Conservation (phyloP, 202 grass and related monocot genomes). For the Elaeis oleifera region DNA sequence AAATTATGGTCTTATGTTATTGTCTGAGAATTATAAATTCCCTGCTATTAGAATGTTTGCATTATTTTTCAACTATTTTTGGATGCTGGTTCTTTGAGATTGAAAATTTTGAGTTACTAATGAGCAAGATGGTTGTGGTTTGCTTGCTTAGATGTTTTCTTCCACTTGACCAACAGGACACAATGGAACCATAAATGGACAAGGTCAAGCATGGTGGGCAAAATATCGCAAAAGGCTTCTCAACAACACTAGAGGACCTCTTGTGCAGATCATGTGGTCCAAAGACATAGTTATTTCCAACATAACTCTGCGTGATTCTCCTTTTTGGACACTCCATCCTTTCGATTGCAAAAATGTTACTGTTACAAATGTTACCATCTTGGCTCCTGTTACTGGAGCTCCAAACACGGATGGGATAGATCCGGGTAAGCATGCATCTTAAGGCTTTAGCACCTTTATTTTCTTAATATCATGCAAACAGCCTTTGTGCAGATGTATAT, state of each 20-base stretch:
- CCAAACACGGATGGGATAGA: constrained; percentile 97
- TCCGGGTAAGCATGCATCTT: constrained; percentile 57
- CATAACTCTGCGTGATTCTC: constrained; percentile 71
- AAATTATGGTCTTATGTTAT: too few species aligned
- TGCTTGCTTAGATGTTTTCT: neutral
- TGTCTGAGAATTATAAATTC: too few species aligned
- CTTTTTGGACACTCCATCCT: constrained; percentile 92
- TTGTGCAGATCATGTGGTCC: constrained; percentile 92
- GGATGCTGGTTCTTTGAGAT: too few species aligned
- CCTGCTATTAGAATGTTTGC: too few species aligned
- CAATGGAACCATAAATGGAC: constrained; percentile 93
- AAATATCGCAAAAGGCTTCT: constrained; percentile 75
- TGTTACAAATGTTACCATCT: constrained; percentile 74
- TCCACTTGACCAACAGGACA: constrained; percentile 47
- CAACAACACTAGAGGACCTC: constrained; percentile 84
- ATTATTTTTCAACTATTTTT: too few species aligned
- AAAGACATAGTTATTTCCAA: constrained; percentile 84
- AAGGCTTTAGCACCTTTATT: constrained; percentile 3
- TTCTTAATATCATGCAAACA: neutral
- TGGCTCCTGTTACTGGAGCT: constrained; percentile 81
- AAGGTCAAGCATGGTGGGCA: constrained; percentile 87
- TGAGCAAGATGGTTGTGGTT: neutral
- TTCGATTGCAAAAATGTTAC: constrained; percentile 93
- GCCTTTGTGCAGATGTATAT: too few species aligned
- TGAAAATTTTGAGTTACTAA: too few species aligned